phyloP scores from a whole-genome alignment of 75 land plant genomes.

The Selaginella tamariscina region DNA sequence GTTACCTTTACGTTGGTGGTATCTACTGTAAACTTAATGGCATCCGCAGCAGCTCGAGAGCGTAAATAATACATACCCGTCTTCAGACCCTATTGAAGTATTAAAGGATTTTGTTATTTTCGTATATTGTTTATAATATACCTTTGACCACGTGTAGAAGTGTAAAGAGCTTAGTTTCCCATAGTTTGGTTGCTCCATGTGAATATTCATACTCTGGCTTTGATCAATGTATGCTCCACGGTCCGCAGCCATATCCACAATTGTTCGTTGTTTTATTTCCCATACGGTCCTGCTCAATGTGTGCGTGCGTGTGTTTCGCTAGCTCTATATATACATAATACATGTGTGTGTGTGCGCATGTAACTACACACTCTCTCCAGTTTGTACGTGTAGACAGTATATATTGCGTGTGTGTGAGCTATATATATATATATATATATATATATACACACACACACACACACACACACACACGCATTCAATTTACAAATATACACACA shows the following conservation, averaged over 20 bases:
- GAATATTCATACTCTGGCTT: slow-evolving; percentile 92
- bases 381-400: too few species aligned
- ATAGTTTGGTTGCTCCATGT: slow-evolving; percentile 89
- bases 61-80: slow-evolving; percentile 93
- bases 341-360: too few species aligned
- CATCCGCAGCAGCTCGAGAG: slow-evolving; percentile 86
- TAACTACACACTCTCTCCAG: too few species aligned
- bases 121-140: slow-evolving; percentile 9
- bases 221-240: slow-evolving; percentile 46
- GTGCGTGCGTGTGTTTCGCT: too few species aligned
- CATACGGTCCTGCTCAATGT: slow-evolving; percentile 97
- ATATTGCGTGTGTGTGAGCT: too few species aligned
- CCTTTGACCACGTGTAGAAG: slow-evolving; percentile 87
- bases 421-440: too few species aligned
- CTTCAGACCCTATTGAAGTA: slow-evolving; percentile 30
- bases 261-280: slow-evolving; percentile 79
- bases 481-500: too few species aligned
- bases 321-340: too few species aligned
- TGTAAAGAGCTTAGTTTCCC: slow-evolving; percentile 85
- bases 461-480: too few species aligned
- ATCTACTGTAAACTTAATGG: slow-evolving; percentile 88
- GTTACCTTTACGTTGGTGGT: slow-evolving; percentile 50
- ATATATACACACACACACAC: too few species aligned
- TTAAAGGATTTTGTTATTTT: background rate
- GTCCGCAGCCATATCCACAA: slow-evolving; percentile 95